Evolutionary conservation across 768 basidiomycete species (phyloP).

Genomic region (Leccinellum albellum): DNA sequence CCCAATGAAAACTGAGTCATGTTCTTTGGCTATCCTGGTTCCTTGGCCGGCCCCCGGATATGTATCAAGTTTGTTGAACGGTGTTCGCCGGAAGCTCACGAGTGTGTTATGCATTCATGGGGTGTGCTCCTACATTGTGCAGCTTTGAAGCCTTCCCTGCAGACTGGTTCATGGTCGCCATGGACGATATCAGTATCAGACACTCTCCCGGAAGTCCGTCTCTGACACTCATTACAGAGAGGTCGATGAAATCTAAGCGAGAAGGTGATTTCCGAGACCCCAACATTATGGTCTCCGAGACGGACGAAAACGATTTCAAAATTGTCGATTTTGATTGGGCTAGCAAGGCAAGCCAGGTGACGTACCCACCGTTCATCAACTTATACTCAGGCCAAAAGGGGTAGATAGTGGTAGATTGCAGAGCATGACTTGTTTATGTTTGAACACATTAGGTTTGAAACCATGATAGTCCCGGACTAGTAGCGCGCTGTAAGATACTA

Average conservation of each 20-base stretch:
- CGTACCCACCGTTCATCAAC: background rate
- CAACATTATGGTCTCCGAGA: background rate
- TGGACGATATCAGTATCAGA: conserved; percentile 16
- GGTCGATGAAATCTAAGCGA: background rate
- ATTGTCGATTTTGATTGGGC: background rate
- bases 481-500: too few species aligned
- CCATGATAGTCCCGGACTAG: too few species aligned
- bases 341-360: background rate
- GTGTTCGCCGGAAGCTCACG: conserved; percentile 29
- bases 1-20: conserved; percentile 1
- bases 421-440: background rate
- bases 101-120: conserved; percentile 12
- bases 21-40: conserved; percentile 10
- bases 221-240: too few species aligned
- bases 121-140: conserved; percentile 25
- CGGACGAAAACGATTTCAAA: background rate
- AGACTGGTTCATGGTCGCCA: conserved; percentile 32
- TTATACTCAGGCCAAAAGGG: background rate
- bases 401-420: background rate
- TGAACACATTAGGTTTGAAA: too few species aligned
- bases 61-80: conserved; percentile 27
- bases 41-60: conserved; percentile 6
- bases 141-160: conserved; percentile 25
- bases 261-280: background rate
- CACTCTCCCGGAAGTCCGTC: background rate